Base-by-base conservation (phyloP, 140 eudicot genomes). In the Cichorium intybus region DNA sequence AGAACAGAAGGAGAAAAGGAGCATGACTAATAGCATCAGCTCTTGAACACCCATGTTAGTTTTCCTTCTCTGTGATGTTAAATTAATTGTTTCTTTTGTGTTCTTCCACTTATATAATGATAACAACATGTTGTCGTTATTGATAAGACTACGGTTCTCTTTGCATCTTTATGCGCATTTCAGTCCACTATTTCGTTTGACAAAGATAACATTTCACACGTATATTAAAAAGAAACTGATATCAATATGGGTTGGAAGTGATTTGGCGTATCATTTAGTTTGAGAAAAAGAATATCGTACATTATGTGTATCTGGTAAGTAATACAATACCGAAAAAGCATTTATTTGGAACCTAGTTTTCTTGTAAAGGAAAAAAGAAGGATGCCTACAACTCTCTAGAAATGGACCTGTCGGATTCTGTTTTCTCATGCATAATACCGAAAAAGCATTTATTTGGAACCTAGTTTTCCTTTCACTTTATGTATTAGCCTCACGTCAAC, bases 341-440 rank as follows among this genome's bases (percentile, higher is more conserved):
- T 37, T 47, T 58, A 41, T 29, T 15, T 60, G 49, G 75, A 67
- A 75, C 75, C 53, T 67, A 6, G 51, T 74, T 74, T 65, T 66
- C 68, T 57, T 58, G 49, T 28, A 47, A 47, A 57, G 49, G 28
- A 6, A 34, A 34, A 73, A 59, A 48, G 64, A 59, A 66, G 31
- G 58, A 59, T 75, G 70, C 80, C 70, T 65, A 58, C 64, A 28
- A 68, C 69, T 57, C 69, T 66, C 26, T 58, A 43, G 34, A 27
- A 67, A 59, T 48, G 66, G 58, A 50, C 69, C 50, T 26, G 5
- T 48, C 47, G 39, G 56, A 21, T 29, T 41, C 54, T 7, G 21
- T 49, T 41, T 62, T 24, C n/a, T n/a, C n/a, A n/a, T n/a, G n/a
- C n/a, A n/a, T n/a, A 67, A 67, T 64, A 67, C 50, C 7, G 18